Percentiles rank a stretch among this genome's conserved stretches.
phyloP scores from a whole-genome alignment of 2,329 filamentous ascomycete species.

The Chrysoporthe austroafricana region DNA sequence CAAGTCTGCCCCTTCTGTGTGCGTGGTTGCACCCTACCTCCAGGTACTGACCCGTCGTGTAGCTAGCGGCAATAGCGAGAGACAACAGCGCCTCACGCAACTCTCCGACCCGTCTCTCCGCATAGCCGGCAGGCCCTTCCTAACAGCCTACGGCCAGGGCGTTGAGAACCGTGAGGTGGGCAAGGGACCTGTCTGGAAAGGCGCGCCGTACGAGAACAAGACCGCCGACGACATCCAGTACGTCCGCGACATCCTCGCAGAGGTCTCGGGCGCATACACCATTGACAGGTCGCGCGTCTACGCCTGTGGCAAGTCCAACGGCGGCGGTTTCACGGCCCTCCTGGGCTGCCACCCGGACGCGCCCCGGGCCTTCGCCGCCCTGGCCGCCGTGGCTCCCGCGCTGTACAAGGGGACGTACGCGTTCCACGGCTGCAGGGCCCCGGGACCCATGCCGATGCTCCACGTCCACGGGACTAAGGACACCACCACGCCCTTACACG shows the following conservation, averaged over 20 bases:
- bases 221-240: conserved; percentile 35
- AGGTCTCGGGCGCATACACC: conserved; percentile 31
- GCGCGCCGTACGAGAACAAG: conserved; percentile 34
- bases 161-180: conserved; percentile 34
- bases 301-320: conserved; percentile 32
- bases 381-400: conserved; percentile 31
- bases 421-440: conserved; percentile 29
- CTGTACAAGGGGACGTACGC: conserved; percentile 30
- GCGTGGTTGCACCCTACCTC: not conserved
- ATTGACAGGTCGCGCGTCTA: conserved; percentile 31
- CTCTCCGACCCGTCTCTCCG: conserved; percentile 33
- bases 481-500: conserved; percentile 28
- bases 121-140: conserved; percentile 34
- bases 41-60: not conserved
- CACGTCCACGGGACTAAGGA: conserved; percentile 31
- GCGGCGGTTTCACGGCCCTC: conserved; percentile 31
- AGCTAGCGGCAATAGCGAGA: conserved; percentile 33
- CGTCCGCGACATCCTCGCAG: conserved; percentile 33
- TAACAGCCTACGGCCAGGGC: conserved; percentile 33
- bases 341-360: conserved; percentile 31
- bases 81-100: conserved; percentile 34
- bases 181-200: conserved; percentile 35
- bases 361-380: conserved; percentile 28
- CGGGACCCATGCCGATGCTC: conserved; percentile 28
- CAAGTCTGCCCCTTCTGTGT: conserved; percentile 9